Evolutionary conservation across 352 stramenopile genomes (phyloP).

Genomic region (Globisporangium rhizosaccharum): DNA sequence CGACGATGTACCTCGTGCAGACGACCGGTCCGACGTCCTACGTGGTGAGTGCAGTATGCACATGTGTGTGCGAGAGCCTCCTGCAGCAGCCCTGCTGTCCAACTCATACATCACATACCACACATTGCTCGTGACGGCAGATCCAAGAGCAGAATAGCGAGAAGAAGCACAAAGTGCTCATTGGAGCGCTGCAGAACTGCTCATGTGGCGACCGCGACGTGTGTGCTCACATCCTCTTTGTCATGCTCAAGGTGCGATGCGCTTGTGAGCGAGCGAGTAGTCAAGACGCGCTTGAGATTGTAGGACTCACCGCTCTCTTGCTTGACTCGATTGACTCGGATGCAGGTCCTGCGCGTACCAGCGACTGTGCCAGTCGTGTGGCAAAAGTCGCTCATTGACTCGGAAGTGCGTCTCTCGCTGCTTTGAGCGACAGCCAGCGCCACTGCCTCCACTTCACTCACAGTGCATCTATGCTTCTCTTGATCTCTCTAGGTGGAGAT

Average conservation of each 20-base stretch:
- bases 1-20: constrained; percentile 81
- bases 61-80: not conserved
- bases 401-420: constrained; percentile 34
- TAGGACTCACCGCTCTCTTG: not conserved
- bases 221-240: constrained; percentile 83
- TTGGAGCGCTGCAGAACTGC: constrained; percentile 64
- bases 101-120: not conserved
- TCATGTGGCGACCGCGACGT: constrained; percentile 69
- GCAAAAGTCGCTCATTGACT: constrained; percentile 84
- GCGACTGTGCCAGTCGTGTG: constrained; percentile 64
- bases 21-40: constrained; percentile 73
- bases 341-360: constrained; percentile 61
- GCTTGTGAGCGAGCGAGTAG: not conserved
- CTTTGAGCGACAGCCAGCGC: not conserved
- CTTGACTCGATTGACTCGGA: not conserved
- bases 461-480: not conserved
- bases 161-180: constrained; percentile 76
- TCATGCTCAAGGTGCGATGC: constrained; percentile 69
- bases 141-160: constrained; percentile 71
- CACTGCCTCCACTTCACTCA: not conserved
- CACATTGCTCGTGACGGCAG: constrained; percentile 13
- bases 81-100: not conserved
- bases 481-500: constrained; percentile 41
- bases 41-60: constrained; percentile 23
- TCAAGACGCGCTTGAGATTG: not conserved